Percentiles rank a stretch among this genome's conserved stretches.
Conservation (phyloP, 208 protist species). For the Acanthamoeba triangularis region DNA sequence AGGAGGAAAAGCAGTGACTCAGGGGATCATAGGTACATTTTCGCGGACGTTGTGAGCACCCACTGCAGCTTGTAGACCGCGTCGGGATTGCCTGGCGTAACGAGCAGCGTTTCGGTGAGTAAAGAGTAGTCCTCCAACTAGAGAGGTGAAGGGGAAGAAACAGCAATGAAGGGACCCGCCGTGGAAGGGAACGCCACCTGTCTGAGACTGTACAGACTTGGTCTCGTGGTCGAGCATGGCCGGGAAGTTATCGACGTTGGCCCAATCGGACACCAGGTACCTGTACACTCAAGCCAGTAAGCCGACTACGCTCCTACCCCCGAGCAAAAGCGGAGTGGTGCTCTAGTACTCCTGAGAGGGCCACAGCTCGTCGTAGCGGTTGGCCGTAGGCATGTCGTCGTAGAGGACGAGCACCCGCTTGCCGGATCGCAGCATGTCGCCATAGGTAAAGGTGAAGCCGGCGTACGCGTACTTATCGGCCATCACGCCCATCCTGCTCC, state of each 20-base stretch:
- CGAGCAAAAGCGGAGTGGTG: neutral
- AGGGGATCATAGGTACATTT: neutral
- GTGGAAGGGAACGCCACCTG: neutral
- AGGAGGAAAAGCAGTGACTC: neutral
- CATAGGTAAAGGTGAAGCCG: neutral
- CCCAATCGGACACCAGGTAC: conserved; percentile 5
- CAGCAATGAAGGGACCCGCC: neutral
- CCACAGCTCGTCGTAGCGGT: neutral
- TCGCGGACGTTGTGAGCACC: conserved; percentile 13
- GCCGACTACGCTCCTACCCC: neutral
- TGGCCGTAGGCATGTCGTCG: neutral
- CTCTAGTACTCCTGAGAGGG: neutral
- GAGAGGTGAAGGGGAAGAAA: neutral
- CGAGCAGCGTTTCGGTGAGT: neutral
- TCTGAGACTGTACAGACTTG: neutral
- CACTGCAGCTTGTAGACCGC: conserved; percentile 47
- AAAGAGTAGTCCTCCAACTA: too few relatives aligned
- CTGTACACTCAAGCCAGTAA: neutral
- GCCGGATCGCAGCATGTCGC: neutral
- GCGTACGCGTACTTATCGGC: neutral
- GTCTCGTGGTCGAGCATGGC: neutral
- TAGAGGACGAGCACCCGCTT: conserved; percentile 4
- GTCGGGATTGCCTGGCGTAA: conserved; percentile 5
- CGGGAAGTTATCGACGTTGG: conserved; percentile 7
- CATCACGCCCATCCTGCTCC: neutral